Base-by-base conservation (phyloP, 73 alveolate genomes). In the Paramecium sonneborni region DNA sequence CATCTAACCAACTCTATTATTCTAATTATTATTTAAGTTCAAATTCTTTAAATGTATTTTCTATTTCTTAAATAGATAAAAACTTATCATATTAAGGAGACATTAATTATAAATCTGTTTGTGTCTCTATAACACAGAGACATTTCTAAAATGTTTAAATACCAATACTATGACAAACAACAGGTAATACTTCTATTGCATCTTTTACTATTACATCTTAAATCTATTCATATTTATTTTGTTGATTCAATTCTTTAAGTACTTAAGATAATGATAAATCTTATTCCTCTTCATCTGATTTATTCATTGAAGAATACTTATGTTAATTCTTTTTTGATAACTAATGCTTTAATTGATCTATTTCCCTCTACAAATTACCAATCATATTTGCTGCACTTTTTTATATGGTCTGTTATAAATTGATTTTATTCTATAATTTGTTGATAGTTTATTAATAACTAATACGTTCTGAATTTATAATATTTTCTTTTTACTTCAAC, bases 141-240 rank as follows among this genome's bases (percentile, higher is more conserved):
- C 32, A 21, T 23, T 43, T 24, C 14, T 79, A 57, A 21, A 52
- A 52, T 18, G 76, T 43, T 26, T 79, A 46, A 11, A 38, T 14
- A 30, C 43, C 34, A 11, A 79, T 76, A 38, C 74, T 37, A 23
- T 79, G 55, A 24, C 74, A 38, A 24, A 79, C 55, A 2, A 44
- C 28, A 10, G 90, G 90, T 7, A 62, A 62, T 79, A 38, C 76
- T 39, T 79, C 90, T 9, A 79, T 62, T 2, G 24, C 90, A 79
- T 79, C 90, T 79, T 44, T 79, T 6, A 79, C 90, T n/a, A 79
- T 62, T 20, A 79, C 55, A 79, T 79, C 90, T 18, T 57, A 62
- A 43, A 18, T 43, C 11, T 30, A 32, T 34, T 79, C 90, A 43
- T 5, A 57, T 30, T 79, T 37, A 38, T 57, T 79, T 24, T 79